These are phyloP conservation scores for Ceratobasidium sp. DNA, from an alignment of 1,284 basidiomycete species.

Conservation along the genomic window DNA sequence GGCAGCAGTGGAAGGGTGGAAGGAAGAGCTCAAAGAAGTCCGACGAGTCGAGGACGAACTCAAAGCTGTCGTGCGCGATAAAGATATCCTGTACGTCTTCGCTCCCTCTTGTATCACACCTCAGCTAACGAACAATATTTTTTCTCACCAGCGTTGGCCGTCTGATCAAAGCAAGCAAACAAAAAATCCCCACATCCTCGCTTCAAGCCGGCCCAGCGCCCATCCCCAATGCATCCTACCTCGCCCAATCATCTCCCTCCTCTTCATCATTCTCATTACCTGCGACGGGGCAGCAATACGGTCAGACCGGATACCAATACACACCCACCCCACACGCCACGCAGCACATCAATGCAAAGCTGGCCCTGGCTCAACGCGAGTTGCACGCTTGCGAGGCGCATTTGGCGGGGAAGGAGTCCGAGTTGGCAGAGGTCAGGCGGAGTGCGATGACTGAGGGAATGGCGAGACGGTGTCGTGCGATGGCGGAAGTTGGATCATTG, in stretches of 20 bases:
- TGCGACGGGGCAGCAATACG: conserved; percentile 43
- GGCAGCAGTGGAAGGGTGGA: conserved; percentile 70
- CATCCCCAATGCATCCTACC: conserved; percentile 57
- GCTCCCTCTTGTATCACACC: not conserved
- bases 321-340: conserved; percentile 42
- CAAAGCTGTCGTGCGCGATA: conserved; percentile 70
- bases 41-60: conserved; percentile 71
- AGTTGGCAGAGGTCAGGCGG: conserved; percentile 64
- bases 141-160: conserved; percentile 68
- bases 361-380: conserved; percentile 73
- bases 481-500: conserved; percentile 71
- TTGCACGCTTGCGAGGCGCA: conserved; percentile 81
- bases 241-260: conserved; percentile 56
- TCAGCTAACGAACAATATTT: conserved; percentile 9
- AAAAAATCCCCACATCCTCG: conserved; percentile 45
- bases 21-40: conserved; percentile 66
- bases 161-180: conserved; percentile 76
- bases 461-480: conserved; percentile 66
- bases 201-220: conserved; percentile 47
- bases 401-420: conserved; percentile 71
- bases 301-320: not conserved
- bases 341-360: conserved; percentile 59
- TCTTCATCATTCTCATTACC: conserved; percentile 55
- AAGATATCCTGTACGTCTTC: conserved; percentile 76
- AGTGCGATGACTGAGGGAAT: conserved; percentile 69